phyloP scores from a whole-genome alignment of 2,329 filamentous ascomycete species.

The Dactylellina drechsleri region DNA sequence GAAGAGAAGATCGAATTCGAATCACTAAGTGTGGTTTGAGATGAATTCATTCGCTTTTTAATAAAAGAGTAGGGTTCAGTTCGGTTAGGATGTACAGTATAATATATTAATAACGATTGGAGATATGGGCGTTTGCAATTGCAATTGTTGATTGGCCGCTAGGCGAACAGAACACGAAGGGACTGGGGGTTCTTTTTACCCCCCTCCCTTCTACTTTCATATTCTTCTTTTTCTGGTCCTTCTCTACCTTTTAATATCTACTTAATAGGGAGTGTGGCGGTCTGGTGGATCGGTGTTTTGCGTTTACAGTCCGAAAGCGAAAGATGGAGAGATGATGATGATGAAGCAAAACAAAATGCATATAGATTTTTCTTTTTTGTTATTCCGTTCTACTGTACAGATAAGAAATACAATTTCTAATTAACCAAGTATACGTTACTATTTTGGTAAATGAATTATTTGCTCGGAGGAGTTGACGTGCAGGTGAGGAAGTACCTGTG shows the following conservation, averaged over 20 bases:
- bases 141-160: neutral
- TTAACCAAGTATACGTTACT: neutral
- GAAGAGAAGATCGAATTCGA: slow-evolving; percentile 54
- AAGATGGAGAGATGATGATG: neutral
- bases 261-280: neutral
- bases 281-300: neutral
- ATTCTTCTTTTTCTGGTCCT: too few relatives aligned
- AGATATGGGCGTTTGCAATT: neutral
- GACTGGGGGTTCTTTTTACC: too few relatives aligned
- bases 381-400: slow-evolving; percentile 13
- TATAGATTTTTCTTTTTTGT: slow-evolving; percentile 7
- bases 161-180: neutral
- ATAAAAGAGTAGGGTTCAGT: neutral
- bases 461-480: too few relatives aligned
- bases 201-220: too few relatives aligned
- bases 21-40: slow-evolving; percentile 29
- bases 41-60: neutral
- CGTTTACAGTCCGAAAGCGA: neutral
- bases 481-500: too few relatives aligned
- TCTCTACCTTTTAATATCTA: neutral
- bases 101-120: too few relatives aligned
- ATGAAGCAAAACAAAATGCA: slow-evolving; percentile 3
- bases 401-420: slow-evolving; percentile 25
- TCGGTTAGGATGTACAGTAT: too few relatives aligned
- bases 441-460: too few relatives aligned